phyloP scores from a whole-genome alignment of 768 basidiomycete species.

The Rhodosporidiobolus sp. region DNA sequence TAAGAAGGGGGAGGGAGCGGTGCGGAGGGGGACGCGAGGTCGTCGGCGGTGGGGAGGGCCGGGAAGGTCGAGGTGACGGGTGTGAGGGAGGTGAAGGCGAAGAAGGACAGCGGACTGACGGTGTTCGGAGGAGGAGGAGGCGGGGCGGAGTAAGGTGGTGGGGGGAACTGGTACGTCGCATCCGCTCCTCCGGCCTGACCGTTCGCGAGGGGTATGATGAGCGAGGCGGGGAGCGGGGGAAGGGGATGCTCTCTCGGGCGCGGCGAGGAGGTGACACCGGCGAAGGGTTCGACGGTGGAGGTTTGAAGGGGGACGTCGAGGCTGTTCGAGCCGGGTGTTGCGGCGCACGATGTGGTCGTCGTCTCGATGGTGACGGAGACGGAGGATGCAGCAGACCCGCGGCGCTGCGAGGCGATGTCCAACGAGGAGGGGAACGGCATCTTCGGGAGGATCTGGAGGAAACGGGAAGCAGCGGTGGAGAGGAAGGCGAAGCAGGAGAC shows the following conservation, averaged over 20 bases:
- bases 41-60: no score
- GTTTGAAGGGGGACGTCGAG: neutral
- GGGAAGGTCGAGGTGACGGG: neutral
- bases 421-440: neutral
- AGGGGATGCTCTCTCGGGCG: neutral
- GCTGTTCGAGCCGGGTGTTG: neutral
- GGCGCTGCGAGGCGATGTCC: conserved; percentile 3
- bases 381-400: conserved; percentile 10
- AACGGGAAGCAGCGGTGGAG: neutral
- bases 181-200: no score
- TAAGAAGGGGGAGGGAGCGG: conserved; percentile 2
- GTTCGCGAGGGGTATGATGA: neutral
- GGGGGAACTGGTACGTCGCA: neutral
- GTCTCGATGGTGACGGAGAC: conserved; percentile 16
- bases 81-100: conserved; percentile 8
- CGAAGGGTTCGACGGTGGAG: conserved; percentile 1
- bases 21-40: neutral
- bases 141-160: neutral
- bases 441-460: no score
- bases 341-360: neutral
- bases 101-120: conserved; percentile 7
- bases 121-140: neutral
- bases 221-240: neutral
- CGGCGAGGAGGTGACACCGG: neutral
- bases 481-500: neutral